phyloP scores from a whole-genome alignment of 768 basidiomycete species.

The Suillus subaureus region DNA sequence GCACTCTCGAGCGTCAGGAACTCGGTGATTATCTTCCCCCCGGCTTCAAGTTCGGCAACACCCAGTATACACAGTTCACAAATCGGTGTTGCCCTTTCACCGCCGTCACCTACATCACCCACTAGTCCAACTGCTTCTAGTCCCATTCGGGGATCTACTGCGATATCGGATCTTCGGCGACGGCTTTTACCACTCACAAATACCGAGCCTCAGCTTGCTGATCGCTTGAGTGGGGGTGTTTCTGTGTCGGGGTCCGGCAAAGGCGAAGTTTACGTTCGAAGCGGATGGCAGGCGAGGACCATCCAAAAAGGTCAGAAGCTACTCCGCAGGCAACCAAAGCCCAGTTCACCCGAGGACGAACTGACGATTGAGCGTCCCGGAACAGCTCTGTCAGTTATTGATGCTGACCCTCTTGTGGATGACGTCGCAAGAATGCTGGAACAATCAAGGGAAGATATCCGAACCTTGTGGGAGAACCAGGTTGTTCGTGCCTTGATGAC shows the following conservation, averaged over 20 bases:
- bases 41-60: conserved; percentile 14
- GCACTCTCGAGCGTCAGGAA: conserved; percentile 34
- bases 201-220: conserved; percentile 63
- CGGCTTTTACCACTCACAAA: conserved; percentile 63
- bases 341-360: conserved; percentile 25
- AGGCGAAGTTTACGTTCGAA: conserved; percentile 74
- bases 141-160: conserved; percentile 23
- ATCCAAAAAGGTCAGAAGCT: conserved; percentile 50
- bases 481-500: conserved; percentile 69
- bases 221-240: conserved; percentile 74
- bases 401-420: conserved; percentile 57
- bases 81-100: conserved; percentile 9
- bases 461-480: conserved; percentile 72
- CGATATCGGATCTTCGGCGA: conserved; percentile 57
- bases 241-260: conserved; percentile 75
- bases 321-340: conserved; percentile 31
- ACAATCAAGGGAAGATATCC: conserved; percentile 63
- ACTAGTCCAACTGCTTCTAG: conserved; percentile 18
- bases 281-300: conserved; percentile 78
- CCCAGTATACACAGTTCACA: conserved; percentile 16
- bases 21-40: conserved; percentile 26
- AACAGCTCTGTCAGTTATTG: conserved; percentile 34
- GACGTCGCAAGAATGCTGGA: conserved; percentile 64
- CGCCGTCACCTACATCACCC: conserved; percentile 16
- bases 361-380: conserved; percentile 29